Evolutionary conservation across 2,329 filamentous ascomycete genomes (phyloP), one percentile per base, ranked within the genome.

Genomic region (Exophiala alcalophila): DNA sequence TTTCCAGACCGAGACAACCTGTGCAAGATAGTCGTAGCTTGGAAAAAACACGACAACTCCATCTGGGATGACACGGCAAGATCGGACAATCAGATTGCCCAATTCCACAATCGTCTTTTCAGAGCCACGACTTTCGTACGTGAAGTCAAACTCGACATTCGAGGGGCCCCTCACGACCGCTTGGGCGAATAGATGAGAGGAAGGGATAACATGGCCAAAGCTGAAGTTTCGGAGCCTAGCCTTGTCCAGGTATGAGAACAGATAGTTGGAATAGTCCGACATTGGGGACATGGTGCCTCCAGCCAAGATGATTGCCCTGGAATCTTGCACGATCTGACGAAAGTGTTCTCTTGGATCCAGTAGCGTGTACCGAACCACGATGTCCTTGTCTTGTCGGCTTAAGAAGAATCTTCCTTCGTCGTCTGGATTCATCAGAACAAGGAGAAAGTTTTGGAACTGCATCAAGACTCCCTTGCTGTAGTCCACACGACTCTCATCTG

Each of bases 261-360:
- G 73, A 57, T 96, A 86, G 3, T 84, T 76, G 24, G 77, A 81
- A 65, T 95, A 98, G 66, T 97, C 92, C 16, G 83, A 78, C 70
- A 97, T 94, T 64, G 92, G 92, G 2, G 92, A 94, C 92, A 98
- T 97, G 18, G 92, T 98, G 15, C 92, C 92, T 44, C 92, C 92
- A 0, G 90, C 92, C 3, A 98, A 71, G 28, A 98, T 84, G 3
- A 98, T 85, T 2, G 91, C 86, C 44, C 89, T 77, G 0, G 92
- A 88, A 49, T 85, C 81, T 20, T 86, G 81, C 2, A 91, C 87
- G 37, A 97, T 84, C 8, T 90, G 85, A 5, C 84, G 84, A 64
- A 98, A 97, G 54, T 94, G 87, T 57, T 91, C 82, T 0, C 90
- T 90, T 0, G 92, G 91, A 21, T 95, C 92, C 1, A 98, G 77